phyloP scores from a whole-genome alignment of 768 basidiomycete species.

The Amanita thiersii region DNA sequence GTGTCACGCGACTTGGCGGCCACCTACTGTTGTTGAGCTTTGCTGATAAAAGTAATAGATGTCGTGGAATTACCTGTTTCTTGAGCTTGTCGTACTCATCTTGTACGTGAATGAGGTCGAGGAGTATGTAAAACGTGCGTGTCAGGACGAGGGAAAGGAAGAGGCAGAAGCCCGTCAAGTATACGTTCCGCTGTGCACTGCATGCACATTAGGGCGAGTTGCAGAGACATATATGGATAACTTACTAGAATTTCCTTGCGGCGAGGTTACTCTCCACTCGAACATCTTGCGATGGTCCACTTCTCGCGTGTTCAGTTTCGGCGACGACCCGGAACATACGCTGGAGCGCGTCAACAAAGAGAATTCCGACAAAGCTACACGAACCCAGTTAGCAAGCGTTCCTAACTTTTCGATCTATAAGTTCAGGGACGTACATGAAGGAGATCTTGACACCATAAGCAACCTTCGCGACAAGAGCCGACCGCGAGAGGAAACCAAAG shows the following conservation, averaged over 20 bases:
- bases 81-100: constrained; percentile 84
- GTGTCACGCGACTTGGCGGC: constrained; percentile 12
- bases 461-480: constrained; percentile 67
- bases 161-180: constrained; percentile 88
- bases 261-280: constrained; percentile 84
- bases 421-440: constrained; percentile 62
- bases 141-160: constrained; percentile 95
- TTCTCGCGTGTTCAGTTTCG: constrained; percentile 62
- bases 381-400: constrained; percentile 1
- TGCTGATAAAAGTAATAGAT: background rate
- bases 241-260: constrained; percentile 90
- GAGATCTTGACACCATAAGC: constrained; percentile 91
- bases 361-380: constrained; percentile 67
- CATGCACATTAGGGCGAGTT: constrained; percentile 6
- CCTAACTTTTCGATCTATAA: constrained; percentile 1
- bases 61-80: constrained; percentile 31
- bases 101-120: constrained; percentile 86
- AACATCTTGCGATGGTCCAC: constrained; percentile 46
- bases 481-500: constrained; percentile 67
- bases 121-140: constrained; percentile 85
- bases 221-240: constrained; percentile 10
- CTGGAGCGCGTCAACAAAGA: constrained; percentile 90
- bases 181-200: constrained; percentile 85
- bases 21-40: constrained; percentile 7
- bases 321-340: constrained; percentile 81